Conservation (phyloP, 2,329 filamentous ascomycete species). For the Phaeosphaeriaceae sp. region DNA sequence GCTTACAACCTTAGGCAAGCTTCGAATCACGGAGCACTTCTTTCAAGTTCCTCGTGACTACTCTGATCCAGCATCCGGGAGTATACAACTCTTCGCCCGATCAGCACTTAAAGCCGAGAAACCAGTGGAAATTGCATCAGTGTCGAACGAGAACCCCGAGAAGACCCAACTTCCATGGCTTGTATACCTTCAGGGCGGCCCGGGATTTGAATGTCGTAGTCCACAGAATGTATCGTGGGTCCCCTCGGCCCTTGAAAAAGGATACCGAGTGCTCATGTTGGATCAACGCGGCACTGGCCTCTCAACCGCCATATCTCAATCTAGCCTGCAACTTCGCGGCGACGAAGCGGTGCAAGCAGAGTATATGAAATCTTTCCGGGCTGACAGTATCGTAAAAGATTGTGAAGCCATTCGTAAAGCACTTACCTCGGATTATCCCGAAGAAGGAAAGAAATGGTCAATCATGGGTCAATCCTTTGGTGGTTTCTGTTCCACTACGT, state of each 20-base stretch:
- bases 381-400: conserved; percentile 88
- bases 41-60: conserved; percentile 89
- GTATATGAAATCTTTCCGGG: conserved; percentile 84
- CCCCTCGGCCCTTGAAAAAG: conserved; percentile 73
- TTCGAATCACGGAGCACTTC: conserved; percentile 80
- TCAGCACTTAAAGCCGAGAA: conserved; percentile 71
- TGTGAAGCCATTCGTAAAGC: conserved; percentile 82
- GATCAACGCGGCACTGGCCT: conserved; percentile 91
- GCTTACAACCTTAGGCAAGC: conserved; percentile 62
- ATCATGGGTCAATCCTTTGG: conserved; percentile 92
- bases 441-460: conserved; percentile 78
- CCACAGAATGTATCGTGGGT: conserved; percentile 78
- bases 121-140: conserved; percentile 56
- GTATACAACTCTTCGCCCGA: conserved; percentile 78
- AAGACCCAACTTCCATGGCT: conserved; percentile 63
- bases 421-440: conserved; percentile 72
- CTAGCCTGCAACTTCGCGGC: conserved; percentile 70
- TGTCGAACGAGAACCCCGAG: conserved; percentile 59
- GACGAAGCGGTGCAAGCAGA: conserved; percentile 71
- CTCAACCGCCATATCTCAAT: conserved; percentile 78
- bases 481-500: conserved; percentile 83
- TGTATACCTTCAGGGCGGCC: conserved; percentile 84
- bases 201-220: conserved; percentile 75
- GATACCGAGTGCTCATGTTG: conserved; percentile 84
- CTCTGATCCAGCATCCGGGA: conserved; percentile 63